Base-by-base conservation (phyloP, 1,284 basidiomycete species). In the Clitocybe nebularis region DNA sequence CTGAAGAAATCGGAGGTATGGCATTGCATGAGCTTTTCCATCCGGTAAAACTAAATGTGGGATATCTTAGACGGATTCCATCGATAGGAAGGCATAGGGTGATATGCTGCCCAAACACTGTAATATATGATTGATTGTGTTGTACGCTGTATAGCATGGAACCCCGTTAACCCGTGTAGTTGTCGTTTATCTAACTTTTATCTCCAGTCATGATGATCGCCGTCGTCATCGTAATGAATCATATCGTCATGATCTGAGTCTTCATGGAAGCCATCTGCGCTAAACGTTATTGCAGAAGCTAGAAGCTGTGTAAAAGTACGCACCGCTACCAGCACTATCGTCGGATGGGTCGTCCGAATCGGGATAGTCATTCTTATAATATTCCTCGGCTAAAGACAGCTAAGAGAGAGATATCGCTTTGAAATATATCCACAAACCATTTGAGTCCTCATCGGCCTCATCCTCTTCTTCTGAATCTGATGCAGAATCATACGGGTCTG, bases 311-410 rank as follows among this genome's bases (percentile, higher is more conserved):
- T 46, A 20, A 45, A 5, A 19, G 10, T 22, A 13, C 50, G n/a
- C 47, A 74, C 69, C 72, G 54, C 70, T 73, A 22, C 61, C 60
- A 39, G 70, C 73, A 23, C 59, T 64, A 6, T 41, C 42, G 25
- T 25, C 30, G 5, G 36, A 35, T 16, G 69, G 62, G 25, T 75
- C 69, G 40, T 85, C 84, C 43, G 81, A 82, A 9, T 89, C 85
- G 0, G 85, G 85, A 53, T 89, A 89, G 53, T 89, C 85, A 46
- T 89, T 89, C 52, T 76, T 84, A 60, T 87, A 89, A 55, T 79
- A 88, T 49, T 86, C 85, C 59, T 89, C 85, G 10, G 80, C 85
- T 89, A 48, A 11, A 37, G 42, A 24, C 22, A 33, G 25, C 36
- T 38, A 35, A 34, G 23, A 23, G 41, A 11, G 30, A 38, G 4